phyloP scores from a whole-genome alignment of 495 filamentous ascomycete species.

The Xylaria longipes region DNA sequence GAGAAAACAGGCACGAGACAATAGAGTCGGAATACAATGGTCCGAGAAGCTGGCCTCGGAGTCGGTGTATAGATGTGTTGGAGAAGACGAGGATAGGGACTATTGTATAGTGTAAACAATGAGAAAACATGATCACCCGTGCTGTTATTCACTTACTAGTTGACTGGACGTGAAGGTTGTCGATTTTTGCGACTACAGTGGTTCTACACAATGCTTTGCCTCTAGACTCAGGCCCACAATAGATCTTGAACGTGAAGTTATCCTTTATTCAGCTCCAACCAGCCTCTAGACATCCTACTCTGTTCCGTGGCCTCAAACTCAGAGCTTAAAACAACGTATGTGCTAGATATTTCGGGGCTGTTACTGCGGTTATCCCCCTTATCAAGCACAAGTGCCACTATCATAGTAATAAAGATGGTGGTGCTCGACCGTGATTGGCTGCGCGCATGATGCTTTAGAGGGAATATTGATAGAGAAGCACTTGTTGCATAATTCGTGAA shows the following conservation, averaged over 20 bases:
- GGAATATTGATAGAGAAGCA: background rate
- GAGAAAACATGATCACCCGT: slow-evolving; percentile 9
- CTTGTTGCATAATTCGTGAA: background rate
- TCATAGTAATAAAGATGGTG: background rate
- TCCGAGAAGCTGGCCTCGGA: background rate
- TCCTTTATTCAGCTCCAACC: background rate
- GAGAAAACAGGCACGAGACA: background rate
- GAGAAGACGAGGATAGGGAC: background rate
- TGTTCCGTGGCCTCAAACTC: background rate
- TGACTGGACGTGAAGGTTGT: background rate
- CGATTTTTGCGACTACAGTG: background rate
- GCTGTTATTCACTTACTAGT: background rate
- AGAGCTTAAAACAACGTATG: too few relatives aligned
- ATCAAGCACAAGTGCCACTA: background rate
- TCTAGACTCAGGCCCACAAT: background rate
- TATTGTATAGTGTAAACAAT: slow-evolving; percentile 22
- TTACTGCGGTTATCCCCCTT: background rate
- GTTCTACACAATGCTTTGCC: background rate
- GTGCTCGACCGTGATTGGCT: background rate
- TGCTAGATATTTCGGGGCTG: background rate
- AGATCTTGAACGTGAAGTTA: background rate
- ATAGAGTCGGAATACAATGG: slow-evolving; percentile 11
- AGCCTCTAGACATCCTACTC: background rate
- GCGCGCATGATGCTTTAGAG: background rate
- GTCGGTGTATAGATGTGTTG: slow-evolving; percentile 12